Evolutionary conservation across 208 protist genomes (phyloP).

Genomic region (Leishmania martiniquensis): DNA sequence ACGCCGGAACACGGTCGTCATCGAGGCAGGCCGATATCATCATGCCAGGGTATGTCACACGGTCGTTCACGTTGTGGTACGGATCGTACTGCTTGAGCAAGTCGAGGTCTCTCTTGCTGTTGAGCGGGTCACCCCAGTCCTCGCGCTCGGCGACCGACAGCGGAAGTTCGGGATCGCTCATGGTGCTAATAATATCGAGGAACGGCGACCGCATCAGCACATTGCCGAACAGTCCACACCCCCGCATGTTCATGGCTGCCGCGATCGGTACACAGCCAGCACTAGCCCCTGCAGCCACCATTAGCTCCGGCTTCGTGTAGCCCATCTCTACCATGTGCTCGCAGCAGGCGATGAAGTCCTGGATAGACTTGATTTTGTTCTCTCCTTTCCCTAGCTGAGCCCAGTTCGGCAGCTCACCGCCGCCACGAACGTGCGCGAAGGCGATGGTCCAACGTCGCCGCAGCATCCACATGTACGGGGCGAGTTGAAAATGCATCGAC

Average conservation of each 20-base stretch:
- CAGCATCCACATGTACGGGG: conserved; percentile 94
- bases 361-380: conserved; percentile 90
- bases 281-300: conserved; percentile 91
- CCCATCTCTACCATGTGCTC: conserved; percentile 91
- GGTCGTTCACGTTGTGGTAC: conserved; percentile 93
- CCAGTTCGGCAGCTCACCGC: conserved; percentile 90
- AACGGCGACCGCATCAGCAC: conserved; percentile 92
- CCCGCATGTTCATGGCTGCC: conserved; percentile 92
- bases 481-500: conserved; percentile 92
- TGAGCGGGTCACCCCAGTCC: conserved; percentile 95
- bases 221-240: conserved; percentile 85
- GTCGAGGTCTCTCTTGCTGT: conserved; percentile 66
- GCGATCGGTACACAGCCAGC: conserved; percentile 95
- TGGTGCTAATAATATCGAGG: conserved; percentile 94
- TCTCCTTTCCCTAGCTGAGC: conserved; percentile 74
- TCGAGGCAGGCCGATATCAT: conserved; percentile 91
- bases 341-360: conserved; percentile 94
- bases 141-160: conserved; percentile 92
- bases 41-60: conserved; percentile 90
- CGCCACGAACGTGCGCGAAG: conserved; percentile 94
- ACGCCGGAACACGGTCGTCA: conserved; percentile 90
- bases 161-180: conserved; percentile 90
- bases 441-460: conserved; percentile 89
- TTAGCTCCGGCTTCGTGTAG: conserved; percentile 84
- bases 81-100: conserved; percentile 82